These are phyloP conservation scores for Fusarium armeniacum DNA, from an alignment of 2,329 filamentous ascomycete genomes.

Conservation along the genomic window DNA sequence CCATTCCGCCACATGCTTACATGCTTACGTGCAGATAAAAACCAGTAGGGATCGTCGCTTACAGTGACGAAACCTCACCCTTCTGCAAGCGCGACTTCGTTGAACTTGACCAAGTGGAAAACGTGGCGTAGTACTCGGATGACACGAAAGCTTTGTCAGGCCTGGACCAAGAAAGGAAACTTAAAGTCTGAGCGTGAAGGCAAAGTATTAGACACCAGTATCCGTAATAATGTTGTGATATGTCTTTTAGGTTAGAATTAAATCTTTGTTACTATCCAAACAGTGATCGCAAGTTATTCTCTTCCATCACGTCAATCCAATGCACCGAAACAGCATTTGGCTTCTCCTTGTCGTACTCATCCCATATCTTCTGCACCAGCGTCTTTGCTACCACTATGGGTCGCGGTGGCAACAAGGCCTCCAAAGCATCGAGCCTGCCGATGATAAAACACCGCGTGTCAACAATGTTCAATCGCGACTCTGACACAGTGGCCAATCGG, in stretches of 20 bases:
- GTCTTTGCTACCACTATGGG: constrained; percentile 37
- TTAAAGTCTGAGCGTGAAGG: not conserved
- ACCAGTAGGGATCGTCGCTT: not conserved
- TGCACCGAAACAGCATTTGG: constrained; percentile 14
- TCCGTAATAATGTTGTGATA: no score
- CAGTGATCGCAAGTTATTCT: constrained; percentile 40
- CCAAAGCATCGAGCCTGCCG: constrained; percentile 19
- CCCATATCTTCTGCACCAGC: constrained; percentile 38
- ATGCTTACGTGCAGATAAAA: constrained; percentile 6
- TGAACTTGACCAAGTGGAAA: not conserved
- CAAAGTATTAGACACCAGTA: no score
- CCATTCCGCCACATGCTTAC: not conserved
- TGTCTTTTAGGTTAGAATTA: no score
- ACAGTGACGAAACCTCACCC: not conserved
- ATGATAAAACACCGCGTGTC: constrained; percentile 34
- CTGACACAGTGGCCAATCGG: not conserved
- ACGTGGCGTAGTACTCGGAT: not conserved
- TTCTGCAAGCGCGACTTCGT: not conserved
- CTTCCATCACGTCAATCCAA: constrained; percentile 47
- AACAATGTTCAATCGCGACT: constrained; percentile 22
- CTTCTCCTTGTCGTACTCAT: constrained; percentile 38
- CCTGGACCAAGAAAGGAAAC: accelerated
- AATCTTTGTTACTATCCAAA: constrained; percentile 31
- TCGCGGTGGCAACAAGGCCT: constrained; percentile 28
- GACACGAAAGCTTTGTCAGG: not conserved